phyloP scores from a whole-genome alignment of 495 filamentous ascomycete species.

The Penicillium pulvis region DNA sequence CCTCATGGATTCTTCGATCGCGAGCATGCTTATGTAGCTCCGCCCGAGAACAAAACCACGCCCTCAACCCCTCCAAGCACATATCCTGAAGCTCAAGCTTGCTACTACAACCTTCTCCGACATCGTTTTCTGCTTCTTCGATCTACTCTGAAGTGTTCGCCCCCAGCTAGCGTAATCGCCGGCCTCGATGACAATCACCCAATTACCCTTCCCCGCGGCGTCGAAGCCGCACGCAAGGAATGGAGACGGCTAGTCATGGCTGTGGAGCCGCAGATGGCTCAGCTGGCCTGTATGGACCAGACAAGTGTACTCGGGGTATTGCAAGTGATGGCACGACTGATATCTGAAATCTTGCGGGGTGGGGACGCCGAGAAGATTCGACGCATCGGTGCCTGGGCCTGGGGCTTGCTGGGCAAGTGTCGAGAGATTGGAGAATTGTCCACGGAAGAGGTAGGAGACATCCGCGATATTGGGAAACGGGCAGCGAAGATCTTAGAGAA shows the following conservation, averaged over 20 bases:
- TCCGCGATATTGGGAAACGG: conserved; percentile 50
- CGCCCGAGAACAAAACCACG: conserved; percentile 4
- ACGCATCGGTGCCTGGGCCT: conserved; percentile 52
- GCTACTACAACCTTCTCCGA: conserved; percentile 65
- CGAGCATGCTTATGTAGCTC: conserved; percentile 30
- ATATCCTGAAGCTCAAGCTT: conserved; percentile 54
- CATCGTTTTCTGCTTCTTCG: conserved; percentile 62
- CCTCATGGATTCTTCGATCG: conserved; percentile 21
- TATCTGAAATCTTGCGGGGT: conserved; percentile 46
- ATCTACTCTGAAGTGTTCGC: conserved; percentile 53
- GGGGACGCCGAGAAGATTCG: conserved; percentile 48
- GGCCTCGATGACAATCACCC: conserved; percentile 59
- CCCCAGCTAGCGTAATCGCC: conserved; percentile 50
- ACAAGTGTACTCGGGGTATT: conserved; percentile 57
- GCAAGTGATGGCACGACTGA: conserved; percentile 38
- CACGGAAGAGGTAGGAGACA: conserved; percentile 54
- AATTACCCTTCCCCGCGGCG: conserved; percentile 52
- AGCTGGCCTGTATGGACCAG: conserved; percentile 70
- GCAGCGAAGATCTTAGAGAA: conserved; percentile 46
- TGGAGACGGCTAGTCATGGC: conserved; percentile 53
- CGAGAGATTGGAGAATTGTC: conserved; percentile 49
- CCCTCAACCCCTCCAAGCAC: conserved; percentile 10
- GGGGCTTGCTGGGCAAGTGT: conserved; percentile 53
- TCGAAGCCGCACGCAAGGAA: conserved; percentile 44
- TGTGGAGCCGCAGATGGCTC: conserved; percentile 65